These are phyloP conservation scores for Isochrysis galbana DNA, from an alignment of 78 protist species.

Conservation along the genomic window DNA sequence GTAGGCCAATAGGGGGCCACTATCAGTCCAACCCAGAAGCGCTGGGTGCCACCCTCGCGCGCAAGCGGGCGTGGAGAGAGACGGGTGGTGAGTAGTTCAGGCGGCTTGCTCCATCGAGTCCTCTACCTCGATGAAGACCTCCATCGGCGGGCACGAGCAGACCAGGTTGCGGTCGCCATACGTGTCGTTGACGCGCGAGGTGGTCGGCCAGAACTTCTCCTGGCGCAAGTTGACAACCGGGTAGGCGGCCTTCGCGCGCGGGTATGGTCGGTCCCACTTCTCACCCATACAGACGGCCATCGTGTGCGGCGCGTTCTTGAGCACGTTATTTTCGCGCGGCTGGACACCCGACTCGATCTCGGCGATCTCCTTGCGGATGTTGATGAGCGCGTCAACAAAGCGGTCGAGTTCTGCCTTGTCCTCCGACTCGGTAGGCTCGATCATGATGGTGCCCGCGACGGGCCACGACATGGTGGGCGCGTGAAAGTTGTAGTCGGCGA, in stretches of 20 bases:
- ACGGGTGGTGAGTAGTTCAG: too few species aligned
- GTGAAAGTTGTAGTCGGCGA: conserved; percentile 68
- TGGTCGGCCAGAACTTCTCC: conserved; percentile 65
- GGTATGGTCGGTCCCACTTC: conserved; percentile 69
- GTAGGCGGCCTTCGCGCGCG: conserved; percentile 77
- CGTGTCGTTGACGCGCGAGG: conserved; percentile 72
- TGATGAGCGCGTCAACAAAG: conserved; percentile 85
- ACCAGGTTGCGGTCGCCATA: conserved; percentile 88
- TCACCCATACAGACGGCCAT: conserved; percentile 41
- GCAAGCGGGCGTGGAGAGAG: too few species aligned
- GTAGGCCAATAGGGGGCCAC: too few species aligned
- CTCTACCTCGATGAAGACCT: neutral
- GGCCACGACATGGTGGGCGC: conserved; percentile 89
- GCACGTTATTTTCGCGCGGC: conserved; percentile 65
- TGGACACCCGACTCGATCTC: conserved; percentile 76
- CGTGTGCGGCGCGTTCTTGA: conserved; percentile 90
- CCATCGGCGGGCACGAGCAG: conserved; percentile 77
- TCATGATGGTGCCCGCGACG: conserved; percentile 94
- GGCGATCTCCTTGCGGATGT: conserved; percentile 87
- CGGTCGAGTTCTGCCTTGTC: conserved; percentile 90
- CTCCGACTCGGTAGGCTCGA: conserved; percentile 96
- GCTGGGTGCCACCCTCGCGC: too few species aligned
- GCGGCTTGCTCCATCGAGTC: neutral
- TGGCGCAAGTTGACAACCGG: conserved; percentile 42
- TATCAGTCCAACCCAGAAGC: too few species aligned